Percentiles rank a stretch among this genome's conserved stretches.
Conservation (phyloP, 306 rosid species). For the Cucurbita maxima region DNA sequence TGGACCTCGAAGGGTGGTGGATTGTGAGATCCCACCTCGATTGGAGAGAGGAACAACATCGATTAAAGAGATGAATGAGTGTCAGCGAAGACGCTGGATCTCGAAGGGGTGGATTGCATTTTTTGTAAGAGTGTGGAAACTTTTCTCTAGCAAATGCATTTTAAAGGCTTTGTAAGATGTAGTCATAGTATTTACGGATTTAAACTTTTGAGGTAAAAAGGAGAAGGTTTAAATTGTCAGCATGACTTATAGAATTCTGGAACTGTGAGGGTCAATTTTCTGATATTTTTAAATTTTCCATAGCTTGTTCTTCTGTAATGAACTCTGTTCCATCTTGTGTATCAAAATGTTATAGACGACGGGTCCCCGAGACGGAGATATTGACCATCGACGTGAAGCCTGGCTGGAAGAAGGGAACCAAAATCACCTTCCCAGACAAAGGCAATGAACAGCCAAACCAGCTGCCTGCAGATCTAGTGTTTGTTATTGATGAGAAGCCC, state of each 20-base stretch:
- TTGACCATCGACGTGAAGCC: constrained; percentile 74
- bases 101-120: no score
- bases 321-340: not conserved
- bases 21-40: no score
- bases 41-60: no score
- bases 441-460: constrained; percentile 72
- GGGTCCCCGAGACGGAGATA: constrained; percentile 57
- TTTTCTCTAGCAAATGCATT: no score
- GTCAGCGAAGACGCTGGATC: no score
- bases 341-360: constrained; percentile 23
- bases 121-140: no score
- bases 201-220: not conserved
- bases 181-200: not conserved
- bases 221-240: not conserved
- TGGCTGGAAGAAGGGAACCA: constrained; percentile 95
- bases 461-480: constrained; percentile 72
- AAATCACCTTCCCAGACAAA: constrained; percentile 84
- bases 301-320: not conserved
- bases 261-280: not conserved
- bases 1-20: no score
- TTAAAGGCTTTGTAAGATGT: not conserved
- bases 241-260: not conserved
- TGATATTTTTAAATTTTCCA: not conserved
- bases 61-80: no score
- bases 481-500: constrained; percentile 86